Percentiles rank a stretch among this genome's conserved stretches.
phyloP scores from a whole-genome alignment of 2,329 filamentous ascomycete species.

The Emergomyces pasteurianus region DNA sequence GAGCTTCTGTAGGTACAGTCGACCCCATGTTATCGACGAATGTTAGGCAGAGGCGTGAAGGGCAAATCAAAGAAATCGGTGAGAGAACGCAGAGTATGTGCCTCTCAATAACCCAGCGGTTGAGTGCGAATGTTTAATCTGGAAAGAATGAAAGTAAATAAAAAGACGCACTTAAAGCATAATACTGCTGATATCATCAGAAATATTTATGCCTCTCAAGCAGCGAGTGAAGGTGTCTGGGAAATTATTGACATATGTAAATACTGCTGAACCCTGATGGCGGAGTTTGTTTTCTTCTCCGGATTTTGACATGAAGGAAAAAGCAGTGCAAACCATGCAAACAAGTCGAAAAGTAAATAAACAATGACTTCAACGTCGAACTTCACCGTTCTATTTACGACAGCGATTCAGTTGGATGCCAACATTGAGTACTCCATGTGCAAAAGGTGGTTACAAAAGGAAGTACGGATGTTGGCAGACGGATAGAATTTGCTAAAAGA shows the following conservation, averaged over 20 bases:
- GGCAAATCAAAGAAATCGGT: not conserved
- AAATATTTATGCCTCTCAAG: not conserved
- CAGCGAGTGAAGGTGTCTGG: not conserved
- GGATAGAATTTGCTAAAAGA: constrained; percentile 1
- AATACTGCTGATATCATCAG: not conserved
- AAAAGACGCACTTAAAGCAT: not conserved
- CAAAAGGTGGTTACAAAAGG: not conserved
- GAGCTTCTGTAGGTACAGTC: constrained; percentile 12
- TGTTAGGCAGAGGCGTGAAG: not conserved
- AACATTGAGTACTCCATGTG: not conserved
- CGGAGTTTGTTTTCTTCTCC: not conserved
- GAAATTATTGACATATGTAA: too few species aligned
- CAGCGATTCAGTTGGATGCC: not conserved
- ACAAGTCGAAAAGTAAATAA: constrained; percentile 6
- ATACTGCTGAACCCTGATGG: too few species aligned
- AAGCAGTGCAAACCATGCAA: constrained; percentile 6
- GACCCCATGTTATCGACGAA: constrained; percentile 1
- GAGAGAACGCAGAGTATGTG: not conserved
- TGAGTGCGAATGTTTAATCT: not conserved
- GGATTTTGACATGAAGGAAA: not conserved
- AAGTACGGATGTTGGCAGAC: not conserved
- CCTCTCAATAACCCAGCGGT: not conserved
- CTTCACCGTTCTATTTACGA: not conserved
- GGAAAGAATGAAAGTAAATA: not conserved
- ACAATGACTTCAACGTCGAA: constrained; percentile 9